These are phyloP conservation scores for Penicillium tannophilum DNA, from an alignment of 495 filamentous ascomycete genomes.

Conservation along the genomic window DNA sequence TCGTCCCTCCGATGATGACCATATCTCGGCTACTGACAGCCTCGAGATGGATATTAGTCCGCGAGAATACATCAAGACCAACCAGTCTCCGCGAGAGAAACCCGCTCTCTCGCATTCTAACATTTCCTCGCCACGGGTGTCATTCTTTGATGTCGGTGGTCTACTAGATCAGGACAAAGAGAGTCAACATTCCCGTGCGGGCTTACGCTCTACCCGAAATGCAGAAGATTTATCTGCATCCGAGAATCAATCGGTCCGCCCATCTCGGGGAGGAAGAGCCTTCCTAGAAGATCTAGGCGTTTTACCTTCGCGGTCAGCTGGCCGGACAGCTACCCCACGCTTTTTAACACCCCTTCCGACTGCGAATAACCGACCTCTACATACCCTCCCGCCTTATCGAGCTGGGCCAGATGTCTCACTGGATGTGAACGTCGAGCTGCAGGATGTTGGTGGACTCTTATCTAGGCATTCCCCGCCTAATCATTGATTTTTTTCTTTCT, in stretches of 20 bases:
- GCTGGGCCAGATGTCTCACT: slow-evolving; percentile 26
- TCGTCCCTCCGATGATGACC: slow-evolving; percentile 30
- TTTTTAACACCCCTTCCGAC: background rate
- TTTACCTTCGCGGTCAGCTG: slow-evolving; percentile 20
- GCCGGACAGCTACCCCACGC: background rate
- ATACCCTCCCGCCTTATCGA: slow-evolving; percentile 27
- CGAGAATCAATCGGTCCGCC: slow-evolving; percentile 5
- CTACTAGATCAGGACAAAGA: slow-evolving; percentile 49
- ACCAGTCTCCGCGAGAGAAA: slow-evolving; percentile 24
- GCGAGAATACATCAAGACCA: slow-evolving; percentile 40
- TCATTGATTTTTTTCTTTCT: background rate
- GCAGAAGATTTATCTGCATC: background rate
- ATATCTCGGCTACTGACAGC: slow-evolving; percentile 33
- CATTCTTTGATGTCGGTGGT: slow-evolving; percentile 74
- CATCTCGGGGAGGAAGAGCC: slow-evolving; percentile 43
- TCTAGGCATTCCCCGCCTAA: background rate
- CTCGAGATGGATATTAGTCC: slow-evolving; percentile 40
- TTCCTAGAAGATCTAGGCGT: slow-evolving; percentile 62
- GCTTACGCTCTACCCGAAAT: background rate
- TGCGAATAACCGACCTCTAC: background rate
- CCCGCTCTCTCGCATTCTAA: slow-evolving; percentile 2
- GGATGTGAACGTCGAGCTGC: slow-evolving; percentile 41
- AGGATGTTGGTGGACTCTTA: slow-evolving; percentile 59
- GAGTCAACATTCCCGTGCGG: slow-evolving; percentile 17
- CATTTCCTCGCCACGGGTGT: slow-evolving; percentile 51